These are phyloP conservation scores for Trichophyton mentagrophytes DNA, from an alignment of 2,329 filamentous ascomycete species.

Conservation along the genomic window DNA sequence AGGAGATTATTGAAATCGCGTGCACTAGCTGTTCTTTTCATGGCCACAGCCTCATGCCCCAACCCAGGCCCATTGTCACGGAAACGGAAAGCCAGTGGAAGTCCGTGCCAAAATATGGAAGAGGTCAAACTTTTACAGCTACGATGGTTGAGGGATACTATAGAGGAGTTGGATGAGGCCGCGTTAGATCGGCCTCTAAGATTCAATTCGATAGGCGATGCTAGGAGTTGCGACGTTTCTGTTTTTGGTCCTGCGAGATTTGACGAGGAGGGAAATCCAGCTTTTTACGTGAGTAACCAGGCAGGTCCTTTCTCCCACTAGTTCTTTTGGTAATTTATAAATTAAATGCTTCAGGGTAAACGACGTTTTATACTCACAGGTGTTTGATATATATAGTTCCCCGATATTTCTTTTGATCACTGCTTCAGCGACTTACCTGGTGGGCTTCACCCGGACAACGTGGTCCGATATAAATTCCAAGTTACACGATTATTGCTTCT, in stretches of 20 bases:
- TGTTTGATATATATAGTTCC: constrained; percentile 7
- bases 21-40: neutral
- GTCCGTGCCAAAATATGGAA: neutral
- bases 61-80: neutral
- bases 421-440: neutral
- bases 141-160: neutral
- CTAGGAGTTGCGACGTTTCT: neutral
- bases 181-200: neutral
- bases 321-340: no score
- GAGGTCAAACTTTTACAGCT: neutral
- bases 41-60: neutral
- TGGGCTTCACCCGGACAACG: constrained; percentile 5
- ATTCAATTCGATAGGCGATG: neutral
- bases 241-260: neutral
- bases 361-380: neutral
- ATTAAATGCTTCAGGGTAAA: neutral
- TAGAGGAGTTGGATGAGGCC: neutral
- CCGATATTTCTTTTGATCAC: constrained; percentile 4
- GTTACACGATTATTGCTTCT: constrained; percentile 11
- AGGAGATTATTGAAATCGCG: neutral
- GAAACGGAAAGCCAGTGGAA: neutral
- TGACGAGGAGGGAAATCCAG: constrained; percentile 9
- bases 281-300: constrained; percentile 9
- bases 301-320: neutral
- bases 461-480: constrained; percentile 9